A percentile compares a stretch with the other conserved stretches of the same genome.
Conservation (phyloP, 306 rosid genomes). For the Potentilla sterilis region DNA sequence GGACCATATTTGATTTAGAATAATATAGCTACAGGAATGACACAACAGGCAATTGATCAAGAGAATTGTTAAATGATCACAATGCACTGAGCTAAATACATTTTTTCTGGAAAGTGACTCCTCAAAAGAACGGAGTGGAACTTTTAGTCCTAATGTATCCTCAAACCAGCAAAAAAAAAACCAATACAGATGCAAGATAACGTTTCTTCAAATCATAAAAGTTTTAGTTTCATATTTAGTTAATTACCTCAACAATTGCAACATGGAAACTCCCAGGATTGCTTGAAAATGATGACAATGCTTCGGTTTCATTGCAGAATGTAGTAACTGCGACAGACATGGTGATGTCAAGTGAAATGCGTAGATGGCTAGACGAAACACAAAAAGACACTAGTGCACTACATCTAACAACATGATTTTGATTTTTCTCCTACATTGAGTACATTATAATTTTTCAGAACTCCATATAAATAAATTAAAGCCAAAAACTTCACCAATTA, state of each 20-base stretch:
- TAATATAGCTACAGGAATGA: background rate
- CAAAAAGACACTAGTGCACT: background rate
- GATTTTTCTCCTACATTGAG: conserved; percentile 11
- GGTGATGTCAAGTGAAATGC: conserved; percentile 21
- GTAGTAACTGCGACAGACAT: conserved; percentile 50
- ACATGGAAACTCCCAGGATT: conserved; percentile 70
- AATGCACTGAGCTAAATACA: background rate
- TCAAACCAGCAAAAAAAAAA: conserved; percentile 1
- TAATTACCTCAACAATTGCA: conserved; percentile 73
- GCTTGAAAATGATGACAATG: conserved; percentile 58
- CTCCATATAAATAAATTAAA: background rate
- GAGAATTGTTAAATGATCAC: background rate
- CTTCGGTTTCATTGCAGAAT: conserved; percentile 61
- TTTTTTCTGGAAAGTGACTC: background rate
- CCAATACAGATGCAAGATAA: background rate
- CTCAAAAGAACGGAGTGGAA: background rate
- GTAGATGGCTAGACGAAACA: background rate
- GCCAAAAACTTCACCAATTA: conserved; percentile 13
- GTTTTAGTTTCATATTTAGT: background rate
- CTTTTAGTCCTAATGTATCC: background rate
- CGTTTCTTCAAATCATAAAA: background rate
- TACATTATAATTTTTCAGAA: conserved; percentile 10
- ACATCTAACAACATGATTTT: conserved; percentile 1
- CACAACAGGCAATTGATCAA: background rate
- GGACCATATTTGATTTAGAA: conserved; percentile 17